Evolutionary conservation across 768 basidiomycete genomes (phyloP).

Genomic region (Leccinum ochraceum): DNA sequence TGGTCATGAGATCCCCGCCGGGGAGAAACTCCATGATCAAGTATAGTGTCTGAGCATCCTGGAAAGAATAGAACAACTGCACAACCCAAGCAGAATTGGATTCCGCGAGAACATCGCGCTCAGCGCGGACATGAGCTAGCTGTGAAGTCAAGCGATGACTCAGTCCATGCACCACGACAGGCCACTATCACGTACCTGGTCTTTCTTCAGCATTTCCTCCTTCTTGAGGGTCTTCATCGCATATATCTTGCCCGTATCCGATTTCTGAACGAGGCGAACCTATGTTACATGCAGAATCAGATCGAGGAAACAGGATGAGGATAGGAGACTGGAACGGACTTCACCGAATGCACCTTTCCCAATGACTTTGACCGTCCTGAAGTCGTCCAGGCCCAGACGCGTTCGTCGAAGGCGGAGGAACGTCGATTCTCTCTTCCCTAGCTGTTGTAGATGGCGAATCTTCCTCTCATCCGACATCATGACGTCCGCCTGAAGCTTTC

Average conservation of each 20-base stretch:
- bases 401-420: constrained; percentile 88
- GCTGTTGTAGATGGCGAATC: constrained; percentile 75
- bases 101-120: constrained; percentile 95
- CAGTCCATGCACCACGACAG: constrained; percentile 1
- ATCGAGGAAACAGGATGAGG: not conserved
- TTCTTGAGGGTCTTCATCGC: constrained; percentile 99
- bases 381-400: constrained; percentile 87
- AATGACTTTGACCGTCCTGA: constrained; percentile 97
- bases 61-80: constrained; percentile 97
- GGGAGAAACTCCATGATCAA: constrained; percentile 99
- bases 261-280: constrained; percentile 95
- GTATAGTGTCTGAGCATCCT: constrained; percentile 89
- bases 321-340: constrained; percentile 44
- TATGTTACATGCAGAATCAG: constrained; percentile 19
- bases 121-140: constrained; percentile 97
- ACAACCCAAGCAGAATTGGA: constrained; percentile 97
- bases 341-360: constrained; percentile 99
- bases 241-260: constrained; percentile 96
- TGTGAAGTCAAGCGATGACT: constrained; percentile 32
- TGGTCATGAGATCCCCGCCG: constrained; percentile 98
- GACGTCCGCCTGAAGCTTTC: constrained; percentile 68
- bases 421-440: constrained; percentile 86
- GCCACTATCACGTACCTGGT: constrained; percentile 65
- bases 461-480: constrained; percentile 83
- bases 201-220: constrained; percentile 99